These are phyloP conservation scores for Metschnikowia corniflorae DNA, from an alignment of 805 yeast genomes.

Conservation along the genomic window DNA sequence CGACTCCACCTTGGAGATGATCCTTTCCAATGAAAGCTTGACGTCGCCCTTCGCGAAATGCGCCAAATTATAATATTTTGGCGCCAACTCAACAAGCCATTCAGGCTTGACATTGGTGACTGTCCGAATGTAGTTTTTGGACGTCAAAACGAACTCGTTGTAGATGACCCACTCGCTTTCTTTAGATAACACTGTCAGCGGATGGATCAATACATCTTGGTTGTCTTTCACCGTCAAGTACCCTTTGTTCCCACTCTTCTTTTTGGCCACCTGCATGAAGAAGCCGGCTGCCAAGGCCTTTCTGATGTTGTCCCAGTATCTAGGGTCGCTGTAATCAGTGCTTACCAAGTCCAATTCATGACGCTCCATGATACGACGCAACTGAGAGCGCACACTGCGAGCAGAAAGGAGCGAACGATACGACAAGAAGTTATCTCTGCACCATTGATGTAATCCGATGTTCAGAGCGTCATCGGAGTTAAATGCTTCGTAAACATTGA, in stretches of 20 bases:
- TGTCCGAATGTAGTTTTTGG: conserved; percentile 90
- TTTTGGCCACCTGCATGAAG: conserved; percentile 97
- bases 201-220: conserved; percentile 93
- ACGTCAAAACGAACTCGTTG: conserved; percentile 91
- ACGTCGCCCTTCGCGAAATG: conserved; percentile 71
- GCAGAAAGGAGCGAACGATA: conserved; percentile 82
- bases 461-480: conserved; percentile 67
- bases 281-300: conserved; percentile 90
- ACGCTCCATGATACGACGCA: conserved; percentile 77
- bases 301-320: conserved; percentile 72
- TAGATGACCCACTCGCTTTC: conserved; percentile 92
- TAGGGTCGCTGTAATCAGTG: conserved; percentile 54
- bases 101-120: conserved; percentile 89
- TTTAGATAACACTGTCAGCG: conserved; percentile 84
- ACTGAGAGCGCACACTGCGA: conserved; percentile 80
- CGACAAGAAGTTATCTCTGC: conserved; percentile 83
- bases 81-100: conserved; percentile 83
- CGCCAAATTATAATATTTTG: conserved; percentile 61
- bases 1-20: conserved; percentile 45
- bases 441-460: conserved; percentile 75
- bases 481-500: conserved; percentile 86
- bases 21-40: conserved; percentile 62
- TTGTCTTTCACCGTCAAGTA: conserved; percentile 91
- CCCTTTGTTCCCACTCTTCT: conserved; percentile 71
- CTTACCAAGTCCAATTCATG: conserved; percentile 70